Conservation (phyloP, 129 eudicot genomes). For the Arctium minus region DNA sequence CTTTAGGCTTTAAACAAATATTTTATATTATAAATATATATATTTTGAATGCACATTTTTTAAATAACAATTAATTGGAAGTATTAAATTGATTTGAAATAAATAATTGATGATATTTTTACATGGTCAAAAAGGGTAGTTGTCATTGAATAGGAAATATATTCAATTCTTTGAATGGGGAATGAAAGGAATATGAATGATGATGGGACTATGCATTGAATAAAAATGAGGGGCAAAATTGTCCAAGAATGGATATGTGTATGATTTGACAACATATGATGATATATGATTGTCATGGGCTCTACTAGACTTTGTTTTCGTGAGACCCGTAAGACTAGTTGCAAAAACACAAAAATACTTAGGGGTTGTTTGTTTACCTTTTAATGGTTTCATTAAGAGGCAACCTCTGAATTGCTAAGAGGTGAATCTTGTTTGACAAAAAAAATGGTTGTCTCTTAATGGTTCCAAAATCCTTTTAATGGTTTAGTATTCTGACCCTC, state of each 20-base stretch:
- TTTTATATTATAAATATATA: not conserved
- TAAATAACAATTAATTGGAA: not conserved
- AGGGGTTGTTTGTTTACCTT: too few relatives aligned
- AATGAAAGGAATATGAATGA: slow-evolving; percentile 16
- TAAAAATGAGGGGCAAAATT: slow-evolving; percentile 7
- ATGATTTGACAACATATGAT: slow-evolving; percentile 16
- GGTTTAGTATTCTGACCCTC: too few relatives aligned
- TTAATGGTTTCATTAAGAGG: too few relatives aligned
- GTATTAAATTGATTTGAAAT: not conserved
- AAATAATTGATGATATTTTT: not conserved
- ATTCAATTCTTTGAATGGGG: slow-evolving; percentile 7
- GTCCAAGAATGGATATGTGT: slow-evolving; percentile 17
- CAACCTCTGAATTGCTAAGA: too few relatives aligned
- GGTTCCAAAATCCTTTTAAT: too few relatives aligned
- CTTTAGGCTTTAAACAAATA: not conserved
- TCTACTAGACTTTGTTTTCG: not conserved
- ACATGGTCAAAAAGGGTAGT: not conserved
- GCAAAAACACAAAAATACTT: too few relatives aligned
- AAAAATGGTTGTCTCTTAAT: too few relatives aligned
- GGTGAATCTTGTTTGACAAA: too few relatives aligned
- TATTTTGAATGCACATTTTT: not conserved
- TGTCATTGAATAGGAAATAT: slow-evolving; percentile 1
- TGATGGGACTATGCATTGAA: slow-evolving; percentile 22
- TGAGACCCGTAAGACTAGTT: too few relatives aligned
- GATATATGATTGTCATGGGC: slow-evolving; percentile 11